These are phyloP conservation scores for Saprolegnia parasitica DNA, from an alignment of 352 stramenopile genomes.

Conservation along the genomic window DNA sequence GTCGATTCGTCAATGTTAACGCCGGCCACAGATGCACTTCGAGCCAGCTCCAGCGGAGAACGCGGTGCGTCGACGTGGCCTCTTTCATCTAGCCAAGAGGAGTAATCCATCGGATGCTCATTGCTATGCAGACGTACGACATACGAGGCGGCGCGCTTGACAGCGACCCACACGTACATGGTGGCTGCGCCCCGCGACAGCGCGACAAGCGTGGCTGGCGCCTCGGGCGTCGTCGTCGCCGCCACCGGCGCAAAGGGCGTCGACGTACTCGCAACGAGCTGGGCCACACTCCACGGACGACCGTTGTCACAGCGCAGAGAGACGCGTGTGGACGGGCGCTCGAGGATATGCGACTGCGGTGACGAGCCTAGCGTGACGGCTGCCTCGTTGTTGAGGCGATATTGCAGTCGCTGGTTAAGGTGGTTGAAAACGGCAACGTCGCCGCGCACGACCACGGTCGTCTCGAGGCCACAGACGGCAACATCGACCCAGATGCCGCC, in stretches of 20 bases:
- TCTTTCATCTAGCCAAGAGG: background rate
- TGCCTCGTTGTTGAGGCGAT: background rate
- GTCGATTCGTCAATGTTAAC: background rate
- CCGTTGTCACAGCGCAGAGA: background rate
- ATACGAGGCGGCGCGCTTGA: constrained; percentile 1
- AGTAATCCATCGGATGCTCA: background rate
- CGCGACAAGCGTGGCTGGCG: constrained; percentile 3
- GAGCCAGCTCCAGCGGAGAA: constrained; percentile 8
- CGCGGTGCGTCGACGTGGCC: background rate
- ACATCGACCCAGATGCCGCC: constrained; percentile 72
- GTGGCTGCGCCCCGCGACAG: background rate
- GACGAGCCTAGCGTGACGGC: background rate
- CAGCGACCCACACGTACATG: background rate
- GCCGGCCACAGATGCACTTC: constrained; percentile 17
- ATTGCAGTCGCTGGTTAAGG: constrained; percentile 37
- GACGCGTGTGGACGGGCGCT: background rate
- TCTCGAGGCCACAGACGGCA: constrained; percentile 51
- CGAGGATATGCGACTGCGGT: background rate
- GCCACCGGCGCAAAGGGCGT: constrained; percentile 1
- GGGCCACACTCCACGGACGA: background rate
- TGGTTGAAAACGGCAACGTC: constrained; percentile 46
- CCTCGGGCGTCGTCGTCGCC: background rate
- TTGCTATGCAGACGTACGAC: background rate
- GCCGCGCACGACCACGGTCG: constrained; percentile 49
- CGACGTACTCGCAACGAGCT: background rate